Percentiles rank a stretch among this genome's conserved stretches.
Conservation (phyloP, 2,329 filamentous ascomycete genomes). For the Cercospora berteroae region DNA sequence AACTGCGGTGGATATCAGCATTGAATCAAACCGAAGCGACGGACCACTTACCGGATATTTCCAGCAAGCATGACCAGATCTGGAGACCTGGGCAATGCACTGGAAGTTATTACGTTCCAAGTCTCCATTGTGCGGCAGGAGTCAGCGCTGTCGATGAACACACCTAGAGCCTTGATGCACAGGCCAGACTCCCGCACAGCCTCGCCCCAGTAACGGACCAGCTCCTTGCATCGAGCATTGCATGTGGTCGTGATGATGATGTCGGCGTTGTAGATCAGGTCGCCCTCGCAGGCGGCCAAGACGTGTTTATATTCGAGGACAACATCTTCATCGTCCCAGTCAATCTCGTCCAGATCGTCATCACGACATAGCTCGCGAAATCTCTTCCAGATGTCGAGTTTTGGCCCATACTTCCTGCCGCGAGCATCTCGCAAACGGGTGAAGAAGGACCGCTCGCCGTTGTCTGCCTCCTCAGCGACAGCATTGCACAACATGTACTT, state of each 20-base stretch:
- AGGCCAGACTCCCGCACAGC: neutral
- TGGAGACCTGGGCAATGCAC: constrained; percentile 12
- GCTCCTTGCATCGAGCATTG: neutral
- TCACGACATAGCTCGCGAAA: neutral
- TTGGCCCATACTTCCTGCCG: neutral
- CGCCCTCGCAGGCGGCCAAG: neutral
- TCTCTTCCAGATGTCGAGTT: neutral
- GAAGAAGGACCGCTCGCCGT: neutral
- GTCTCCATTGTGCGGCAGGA: constrained; percentile 22
- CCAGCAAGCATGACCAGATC: constrained; percentile 23
- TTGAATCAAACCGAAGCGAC: too few species aligned
- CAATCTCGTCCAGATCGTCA: too few species aligned
- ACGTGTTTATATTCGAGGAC: too few species aligned
- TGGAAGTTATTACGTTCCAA: constrained; percentile 21
- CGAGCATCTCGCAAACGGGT: neutral
- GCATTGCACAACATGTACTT: neutral
- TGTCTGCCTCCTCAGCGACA: neutral
- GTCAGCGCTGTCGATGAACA: constrained; percentile 24
- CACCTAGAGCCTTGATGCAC: neutral
- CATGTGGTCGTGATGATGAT: neutral
- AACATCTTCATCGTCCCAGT: too few species aligned
- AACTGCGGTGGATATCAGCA: too few species aligned
- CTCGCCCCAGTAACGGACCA: neutral
- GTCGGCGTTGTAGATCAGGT: neutral
- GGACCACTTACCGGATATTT: constrained; percentile 26